A percentile compares a stretch with the other conserved stretches of the same genome.
These are phyloP conservation scores for Saccharomyces hybrid DNA, from an alignment of 1,139 yeast genomes.

Conservation along the genomic window DNA sequence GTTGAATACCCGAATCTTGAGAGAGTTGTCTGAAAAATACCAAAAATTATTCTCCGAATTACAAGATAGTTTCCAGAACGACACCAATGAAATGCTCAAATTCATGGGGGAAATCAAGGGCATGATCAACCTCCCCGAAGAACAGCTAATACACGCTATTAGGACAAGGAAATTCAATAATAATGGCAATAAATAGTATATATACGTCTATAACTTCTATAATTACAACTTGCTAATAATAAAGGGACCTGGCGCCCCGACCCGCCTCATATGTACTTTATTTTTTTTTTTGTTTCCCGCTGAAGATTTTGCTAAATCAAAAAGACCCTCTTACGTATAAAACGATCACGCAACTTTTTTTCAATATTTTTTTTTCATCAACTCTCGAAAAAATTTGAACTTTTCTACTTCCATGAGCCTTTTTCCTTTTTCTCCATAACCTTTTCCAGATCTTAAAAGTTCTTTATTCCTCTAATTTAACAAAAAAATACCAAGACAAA, in stretches of 20 bases:
- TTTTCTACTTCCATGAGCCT: background rate
- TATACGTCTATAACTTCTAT: background rate
- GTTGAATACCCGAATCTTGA: slow-evolving; percentile 30
- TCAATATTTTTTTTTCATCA: slow-evolving; percentile 2
- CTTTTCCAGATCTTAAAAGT: background rate
- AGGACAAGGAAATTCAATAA: slow-evolving; percentile 13
- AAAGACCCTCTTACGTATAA: slow-evolving; percentile 6
- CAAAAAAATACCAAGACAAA: slow-evolving; percentile 4
- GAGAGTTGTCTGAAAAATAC: slow-evolving; percentile 32
- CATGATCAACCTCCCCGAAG: slow-evolving; percentile 32
- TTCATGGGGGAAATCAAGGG: slow-evolving; percentile 32
- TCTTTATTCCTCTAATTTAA: slow-evolving; percentile 3
- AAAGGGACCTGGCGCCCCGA: background rate
- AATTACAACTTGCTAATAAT: background rate
- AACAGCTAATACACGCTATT: slow-evolving; percentile 27
- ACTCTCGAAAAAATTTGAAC: background rate
- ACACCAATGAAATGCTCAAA: slow-evolving; percentile 32
- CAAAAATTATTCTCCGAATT: slow-evolving; percentile 29
- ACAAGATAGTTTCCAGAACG: slow-evolving; percentile 31
- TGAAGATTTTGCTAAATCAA: background rate
- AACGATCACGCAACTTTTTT: slow-evolving; percentile 17
- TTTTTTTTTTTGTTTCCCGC: background rate
- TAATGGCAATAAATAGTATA: background rate
- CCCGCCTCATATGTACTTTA: background rate
- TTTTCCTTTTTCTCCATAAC: background rate